These are phyloP conservation scores for Triticum timopheevii DNA, from an alignment of 176 grass and related monocot species.

Conservation along the genomic window DNA sequence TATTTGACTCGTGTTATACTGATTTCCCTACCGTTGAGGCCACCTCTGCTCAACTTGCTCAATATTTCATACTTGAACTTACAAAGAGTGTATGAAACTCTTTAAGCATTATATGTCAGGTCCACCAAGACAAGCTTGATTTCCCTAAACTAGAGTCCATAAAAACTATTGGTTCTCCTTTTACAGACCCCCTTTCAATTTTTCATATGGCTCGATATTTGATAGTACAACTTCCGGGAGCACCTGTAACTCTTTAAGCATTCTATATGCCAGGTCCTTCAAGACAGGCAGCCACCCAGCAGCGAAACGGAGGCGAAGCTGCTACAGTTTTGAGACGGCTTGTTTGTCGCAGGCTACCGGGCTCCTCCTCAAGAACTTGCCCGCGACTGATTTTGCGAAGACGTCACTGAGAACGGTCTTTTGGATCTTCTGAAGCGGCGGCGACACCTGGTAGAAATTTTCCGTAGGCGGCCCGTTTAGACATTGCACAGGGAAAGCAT, in stretches of 20 bases:
- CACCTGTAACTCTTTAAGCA: slow-evolving; percentile 17
- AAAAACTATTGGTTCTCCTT: background rate
- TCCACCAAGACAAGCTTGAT: slow-evolving; percentile 14
- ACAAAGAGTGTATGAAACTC: background rate
- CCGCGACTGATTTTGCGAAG: slow-evolving; percentile 28
- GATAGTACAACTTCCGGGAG: background rate
- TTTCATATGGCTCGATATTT: background rate
- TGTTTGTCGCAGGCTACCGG: slow-evolving; percentile 14
- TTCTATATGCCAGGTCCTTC: slow-evolving; percentile 30
- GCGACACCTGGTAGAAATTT: slow-evolving; percentile 41
- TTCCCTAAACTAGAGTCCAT: background rate
- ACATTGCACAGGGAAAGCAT: slow-evolving; percentile 10
- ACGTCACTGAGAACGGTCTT: slow-evolving; percentile 20
- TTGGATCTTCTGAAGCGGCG: slow-evolving; percentile 36
- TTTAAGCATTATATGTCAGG: slow-evolving; percentile 23
- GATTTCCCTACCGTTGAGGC: background rate
- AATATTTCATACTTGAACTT: background rate
- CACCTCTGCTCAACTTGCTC: background rate
- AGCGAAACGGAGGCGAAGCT: background rate
- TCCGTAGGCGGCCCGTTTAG: slow-evolving; percentile 26
- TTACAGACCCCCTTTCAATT: background rate
- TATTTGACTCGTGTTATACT: background rate
- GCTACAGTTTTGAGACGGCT: slow-evolving; percentile 53
- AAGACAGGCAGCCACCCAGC: slow-evolving; percentile 15
- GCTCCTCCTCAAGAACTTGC: slow-evolving; percentile 41